Evolutionary conservation across 225 moss, liverwort and hornwort genomes (phyloP).

Genomic region (Pseudoscleropodium purum): DNA sequence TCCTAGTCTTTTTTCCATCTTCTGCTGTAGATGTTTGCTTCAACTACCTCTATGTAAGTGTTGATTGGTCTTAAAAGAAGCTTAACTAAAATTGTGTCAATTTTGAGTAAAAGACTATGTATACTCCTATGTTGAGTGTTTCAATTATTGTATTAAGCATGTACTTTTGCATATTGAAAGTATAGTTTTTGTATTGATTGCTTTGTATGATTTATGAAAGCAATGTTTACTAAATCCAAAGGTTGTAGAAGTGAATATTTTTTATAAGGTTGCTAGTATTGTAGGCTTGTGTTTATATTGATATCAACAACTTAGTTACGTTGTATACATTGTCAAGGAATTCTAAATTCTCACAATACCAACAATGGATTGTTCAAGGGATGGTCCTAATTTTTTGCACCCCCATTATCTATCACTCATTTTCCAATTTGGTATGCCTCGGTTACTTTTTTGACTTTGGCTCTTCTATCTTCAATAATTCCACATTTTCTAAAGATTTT

Average conservation of each 20-base stretch:
- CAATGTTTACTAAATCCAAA: neutral
- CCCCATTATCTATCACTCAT: neutral
- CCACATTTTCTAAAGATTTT: neutral
- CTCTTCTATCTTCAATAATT: neutral
- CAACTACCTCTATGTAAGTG: neutral
- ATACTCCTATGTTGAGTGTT: neutral
- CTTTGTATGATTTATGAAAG: neutral
- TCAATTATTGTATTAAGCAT: neutral
- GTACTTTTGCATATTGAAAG: neutral
- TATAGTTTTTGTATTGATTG: neutral
- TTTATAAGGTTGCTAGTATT: neutral
- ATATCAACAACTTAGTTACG: neutral
- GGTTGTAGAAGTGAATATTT: neutral
- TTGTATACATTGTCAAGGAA: neutral
- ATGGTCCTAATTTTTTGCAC: neutral
- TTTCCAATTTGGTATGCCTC: neutral
- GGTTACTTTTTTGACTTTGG: rapidly evolving
- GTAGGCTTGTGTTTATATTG: rapidly evolving
- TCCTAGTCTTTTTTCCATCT: neutral
- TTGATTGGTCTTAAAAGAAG: rapidly evolving
- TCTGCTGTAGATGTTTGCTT: rapidly evolving
- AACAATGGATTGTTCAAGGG: too few species aligned
- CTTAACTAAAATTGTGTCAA: neutral
- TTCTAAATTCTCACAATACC: neutral
- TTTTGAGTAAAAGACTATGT: rapidly evolving